Percentiles rank a stretch among this genome's conserved stretches.
These are phyloP conservation scores for Hypocrella siamensis DNA, from an alignment of 2,329 filamentous ascomycete species.

Conservation along the genomic window DNA sequence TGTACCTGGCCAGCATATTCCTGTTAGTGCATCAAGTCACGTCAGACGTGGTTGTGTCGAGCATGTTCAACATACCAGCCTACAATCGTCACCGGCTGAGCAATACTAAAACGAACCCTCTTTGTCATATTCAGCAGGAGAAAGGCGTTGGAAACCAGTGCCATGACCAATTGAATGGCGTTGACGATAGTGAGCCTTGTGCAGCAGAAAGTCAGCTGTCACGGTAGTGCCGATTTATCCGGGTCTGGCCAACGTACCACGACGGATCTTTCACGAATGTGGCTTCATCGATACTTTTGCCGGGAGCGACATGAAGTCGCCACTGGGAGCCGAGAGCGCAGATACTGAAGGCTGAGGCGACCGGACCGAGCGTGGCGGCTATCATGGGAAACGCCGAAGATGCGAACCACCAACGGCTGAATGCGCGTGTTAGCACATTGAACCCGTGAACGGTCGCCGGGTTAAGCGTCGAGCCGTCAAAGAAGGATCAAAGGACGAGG, in stretches of 20 bases:
- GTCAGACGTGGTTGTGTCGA: too few relatives aligned
- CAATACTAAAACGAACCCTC: slow-evolving; percentile 63
- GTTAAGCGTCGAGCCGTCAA: too few relatives aligned
- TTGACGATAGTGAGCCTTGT: slow-evolving; percentile 60
- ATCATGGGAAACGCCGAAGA: slow-evolving; percentile 59
- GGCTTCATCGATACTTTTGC: slow-evolving; percentile 31
- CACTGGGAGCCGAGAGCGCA: slow-evolving; percentile 71
- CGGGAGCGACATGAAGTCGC: slow-evolving; percentile 42
- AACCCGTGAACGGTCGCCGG: too few relatives aligned
- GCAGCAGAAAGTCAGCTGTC: neutral
- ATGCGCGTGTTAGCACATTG: slow-evolving; percentile 11
- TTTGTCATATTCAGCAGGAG: slow-evolving; percentile 78
- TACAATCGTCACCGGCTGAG: slow-evolving; percentile 68
- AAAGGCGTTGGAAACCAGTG: slow-evolving; percentile 64
- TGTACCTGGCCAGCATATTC: too few relatives aligned
- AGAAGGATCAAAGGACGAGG: neutral
- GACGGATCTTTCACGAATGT: slow-evolving; percentile 46
- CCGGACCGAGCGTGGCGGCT: slow-evolving; percentile 69
- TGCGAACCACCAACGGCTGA: slow-evolving; percentile 48
- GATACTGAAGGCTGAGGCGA: slow-evolving; percentile 79
- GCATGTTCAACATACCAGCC: slow-evolving; percentile 48
- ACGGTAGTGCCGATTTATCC: neutral
- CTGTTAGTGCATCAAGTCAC: too few relatives aligned
- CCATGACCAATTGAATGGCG: slow-evolving; percentile 58
- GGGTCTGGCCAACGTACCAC: slow-evolving; percentile 38